phyloP scores from a whole-genome alignment of 1,284 basidiomycete genomes.

The Sanghuangporus baumii region DNA sequence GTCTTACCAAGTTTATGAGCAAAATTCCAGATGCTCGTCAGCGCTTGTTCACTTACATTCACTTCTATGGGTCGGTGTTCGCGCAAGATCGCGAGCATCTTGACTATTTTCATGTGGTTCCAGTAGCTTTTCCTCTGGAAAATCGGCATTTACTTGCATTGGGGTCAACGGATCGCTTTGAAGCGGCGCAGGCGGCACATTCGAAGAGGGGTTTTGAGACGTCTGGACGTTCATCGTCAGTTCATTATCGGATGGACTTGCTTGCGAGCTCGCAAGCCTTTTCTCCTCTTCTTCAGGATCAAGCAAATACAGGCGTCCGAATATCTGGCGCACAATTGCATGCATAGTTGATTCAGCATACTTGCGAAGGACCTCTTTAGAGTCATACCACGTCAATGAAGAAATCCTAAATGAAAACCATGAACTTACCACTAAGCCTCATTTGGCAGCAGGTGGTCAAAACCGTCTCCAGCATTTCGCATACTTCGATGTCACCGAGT shows the following conservation, averaged over 20 bases:
- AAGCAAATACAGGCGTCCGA: conserved; percentile 65
- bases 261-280: conserved; percentile 45
- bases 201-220: neutral
- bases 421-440: conserved; percentile 77
- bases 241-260: conserved; percentile 49
- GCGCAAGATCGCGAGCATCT: neutral
- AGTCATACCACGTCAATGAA: conserved; percentile 17
- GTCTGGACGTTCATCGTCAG: conserved; percentile 51
- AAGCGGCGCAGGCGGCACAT: neutral
- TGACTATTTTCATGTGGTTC: neutral
- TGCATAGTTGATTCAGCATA: conserved; percentile 97
- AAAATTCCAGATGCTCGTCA: neutral
- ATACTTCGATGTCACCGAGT: conserved; percentile 90
- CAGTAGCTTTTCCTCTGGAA: neutral
- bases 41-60: conserved; percentile 11
- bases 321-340: conserved; percentile 77
- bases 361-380: conserved; percentile 76
- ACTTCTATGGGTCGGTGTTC: neutral
- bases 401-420: neutral
- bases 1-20: conserved; percentile 39
- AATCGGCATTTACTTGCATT: neutral
- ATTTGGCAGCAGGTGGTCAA: conserved; percentile 97
- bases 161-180: neutral
- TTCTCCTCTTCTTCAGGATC: conserved; percentile 64
- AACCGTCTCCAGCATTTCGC: conserved; percentile 98